phyloP scores from a whole-genome alignment of 139 green algal genomes.

The Spirogloea muscicola region DNA sequence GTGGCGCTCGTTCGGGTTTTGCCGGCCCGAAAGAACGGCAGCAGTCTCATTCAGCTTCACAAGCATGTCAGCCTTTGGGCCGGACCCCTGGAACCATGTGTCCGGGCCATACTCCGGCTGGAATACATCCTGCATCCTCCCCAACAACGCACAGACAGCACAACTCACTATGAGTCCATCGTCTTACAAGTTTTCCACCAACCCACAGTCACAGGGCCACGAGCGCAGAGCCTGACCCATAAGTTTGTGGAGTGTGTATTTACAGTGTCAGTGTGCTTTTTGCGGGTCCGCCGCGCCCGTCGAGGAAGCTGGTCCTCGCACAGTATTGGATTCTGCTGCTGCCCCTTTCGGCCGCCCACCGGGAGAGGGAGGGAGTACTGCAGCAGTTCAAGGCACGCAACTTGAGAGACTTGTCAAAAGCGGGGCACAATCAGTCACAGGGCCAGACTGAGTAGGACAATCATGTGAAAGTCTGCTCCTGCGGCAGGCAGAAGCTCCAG shows the following conservation, averaged over 20 bases:
- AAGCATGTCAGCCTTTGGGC: no score
- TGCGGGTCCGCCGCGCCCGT: background rate
- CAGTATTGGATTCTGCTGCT: constrained; percentile 68
- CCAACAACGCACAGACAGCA: no score
- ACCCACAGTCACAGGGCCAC: no score
- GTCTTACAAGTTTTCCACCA: no score
- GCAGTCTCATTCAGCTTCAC: no score
- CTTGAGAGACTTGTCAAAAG: background rate
- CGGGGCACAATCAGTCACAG: background rate
- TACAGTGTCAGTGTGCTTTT: background rate
- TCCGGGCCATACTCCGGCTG: no score
- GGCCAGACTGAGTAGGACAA: background rate
- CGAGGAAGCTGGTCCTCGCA: constrained; percentile 75
- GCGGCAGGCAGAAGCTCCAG: background rate
- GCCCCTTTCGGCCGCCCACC: constrained; percentile 66
- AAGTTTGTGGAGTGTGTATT: background rate
- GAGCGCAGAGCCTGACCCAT: background rate
- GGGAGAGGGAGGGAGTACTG: constrained; percentile 85
- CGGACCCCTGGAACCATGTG: no score
- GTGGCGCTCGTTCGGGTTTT: constrained; percentile 16
- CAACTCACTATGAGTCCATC: no score
- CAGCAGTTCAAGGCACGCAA: background rate
- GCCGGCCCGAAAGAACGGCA: background rate
- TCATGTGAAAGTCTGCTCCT: background rate
- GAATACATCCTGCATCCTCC: no score